These are phyloP conservation scores for Dunaliella sp. DNA, from an alignment of 139 green algal species.

Conservation along the genomic window DNA sequence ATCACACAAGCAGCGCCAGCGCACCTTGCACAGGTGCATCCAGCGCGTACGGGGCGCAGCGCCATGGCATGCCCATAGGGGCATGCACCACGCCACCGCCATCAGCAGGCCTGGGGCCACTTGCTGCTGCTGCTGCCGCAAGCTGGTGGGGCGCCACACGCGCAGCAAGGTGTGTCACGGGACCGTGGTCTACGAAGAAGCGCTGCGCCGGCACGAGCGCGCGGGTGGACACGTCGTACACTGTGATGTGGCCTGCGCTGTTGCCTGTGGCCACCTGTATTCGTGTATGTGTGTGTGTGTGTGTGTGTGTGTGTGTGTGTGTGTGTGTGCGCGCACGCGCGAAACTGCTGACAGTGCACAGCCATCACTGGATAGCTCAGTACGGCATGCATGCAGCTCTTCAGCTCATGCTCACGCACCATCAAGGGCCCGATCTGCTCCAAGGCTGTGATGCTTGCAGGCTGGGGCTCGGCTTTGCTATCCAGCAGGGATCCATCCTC, in stretches of 20 bases:
- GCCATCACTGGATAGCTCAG: too few relatives aligned
- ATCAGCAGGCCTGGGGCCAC: conserved; percentile 8
- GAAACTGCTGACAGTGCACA: too few relatives aligned
- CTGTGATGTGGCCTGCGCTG: conserved; percentile 4
- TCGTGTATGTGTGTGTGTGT: background rate
- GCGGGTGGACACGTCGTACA: conserved; percentile 23
- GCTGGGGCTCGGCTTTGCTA: background rate
- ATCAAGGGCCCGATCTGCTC: conserved; percentile 20
- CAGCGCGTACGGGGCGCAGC: background rate
- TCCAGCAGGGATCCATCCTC: conserved; percentile 13
- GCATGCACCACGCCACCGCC: conserved; percentile 17
- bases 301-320: background rate
- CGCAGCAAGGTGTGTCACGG: conserved; percentile 8
- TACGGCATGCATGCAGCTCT: too few relatives aligned
- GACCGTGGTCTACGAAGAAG: conserved; percentile 20
- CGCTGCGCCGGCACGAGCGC: conserved; percentile 19
- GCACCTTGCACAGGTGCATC: background rate
- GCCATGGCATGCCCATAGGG: conserved; percentile 16
- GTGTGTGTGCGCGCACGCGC: background rate
- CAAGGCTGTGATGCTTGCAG: conserved; percentile 11
- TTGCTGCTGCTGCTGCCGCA: background rate
- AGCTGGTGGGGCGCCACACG: conserved; percentile 10
- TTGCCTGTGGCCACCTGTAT: conserved; percentile 17
- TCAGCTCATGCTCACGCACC: too few relatives aligned
- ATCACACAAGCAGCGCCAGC: too few relatives aligned